phyloP scores from a whole-genome alignment of 2,329 filamentous ascomycete species.

The Claviceps paspali region DNA sequence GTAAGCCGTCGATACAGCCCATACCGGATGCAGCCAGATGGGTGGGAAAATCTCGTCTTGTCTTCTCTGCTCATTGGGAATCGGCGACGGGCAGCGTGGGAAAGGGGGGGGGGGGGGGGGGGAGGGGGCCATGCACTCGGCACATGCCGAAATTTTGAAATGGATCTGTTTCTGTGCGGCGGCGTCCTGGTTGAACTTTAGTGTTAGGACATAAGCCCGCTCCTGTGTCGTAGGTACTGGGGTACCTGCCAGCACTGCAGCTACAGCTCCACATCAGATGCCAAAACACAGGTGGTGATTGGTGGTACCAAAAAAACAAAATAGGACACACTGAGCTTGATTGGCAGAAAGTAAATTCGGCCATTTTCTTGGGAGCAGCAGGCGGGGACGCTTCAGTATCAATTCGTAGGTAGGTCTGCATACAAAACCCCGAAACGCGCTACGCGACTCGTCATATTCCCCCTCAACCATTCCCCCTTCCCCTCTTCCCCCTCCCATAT shows the following conservation, averaged over 20 bases:
- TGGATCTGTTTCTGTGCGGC: neutral
- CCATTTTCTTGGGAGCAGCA: neutral
- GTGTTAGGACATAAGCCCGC: no score
- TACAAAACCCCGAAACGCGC: neutral
- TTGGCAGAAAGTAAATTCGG: neutral
- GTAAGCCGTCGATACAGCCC: slow-evolving; percentile 5
- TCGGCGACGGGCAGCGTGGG: neutral
- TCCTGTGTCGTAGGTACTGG: no score
- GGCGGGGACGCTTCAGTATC: neutral
- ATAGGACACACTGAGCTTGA: slow-evolving; percentile 1
- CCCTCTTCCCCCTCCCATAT: no score
- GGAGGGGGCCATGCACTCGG: no score
- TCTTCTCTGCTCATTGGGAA: neutral
- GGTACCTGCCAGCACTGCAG: no score
- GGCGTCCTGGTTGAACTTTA: neutral
- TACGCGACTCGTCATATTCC: neutral
- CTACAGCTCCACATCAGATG: no score
- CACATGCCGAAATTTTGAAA: slow-evolving; percentile 4
- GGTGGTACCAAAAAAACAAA: no score
- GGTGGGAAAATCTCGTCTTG: neutral
- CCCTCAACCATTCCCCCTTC: no score
- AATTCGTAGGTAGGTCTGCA: neutral
- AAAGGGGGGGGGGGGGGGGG: no score
- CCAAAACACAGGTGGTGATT: no score
- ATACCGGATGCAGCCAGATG: neutral